These are phyloP conservation scores for Podila verticillata DNA, from an alignment of 192 early-diverging fungal genomes.

Conservation along the genomic window DNA sequence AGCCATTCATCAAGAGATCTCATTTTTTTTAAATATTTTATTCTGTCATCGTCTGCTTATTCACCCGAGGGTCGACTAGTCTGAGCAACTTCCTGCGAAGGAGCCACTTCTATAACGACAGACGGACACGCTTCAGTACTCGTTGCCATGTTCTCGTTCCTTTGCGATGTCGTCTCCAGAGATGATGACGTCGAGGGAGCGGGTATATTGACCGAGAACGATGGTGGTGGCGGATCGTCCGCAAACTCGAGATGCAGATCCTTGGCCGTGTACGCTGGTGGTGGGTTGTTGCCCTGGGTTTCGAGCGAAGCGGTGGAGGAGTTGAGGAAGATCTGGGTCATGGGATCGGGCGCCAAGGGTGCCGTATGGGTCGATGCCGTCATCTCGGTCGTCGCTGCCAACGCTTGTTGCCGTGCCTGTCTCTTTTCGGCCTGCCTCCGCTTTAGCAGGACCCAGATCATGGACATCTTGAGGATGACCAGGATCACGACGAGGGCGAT, in stretches of 20 bases:
- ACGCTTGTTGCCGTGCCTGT: background rate
- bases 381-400: background rate
- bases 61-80: too few relatives aligned
- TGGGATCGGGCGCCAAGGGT: background rate
- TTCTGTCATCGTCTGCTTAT: too few relatives aligned
- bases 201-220: constrained; percentile 1
- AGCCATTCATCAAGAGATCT: too few relatives aligned
- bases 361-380: background rate
- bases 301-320: background rate
- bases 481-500: constrained; percentile 3
- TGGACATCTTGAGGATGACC: background rate
- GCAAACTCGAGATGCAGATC: constrained; percentile 16
- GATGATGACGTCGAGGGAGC: background rate
- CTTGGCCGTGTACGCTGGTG: constrained; percentile 2
- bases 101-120: too few relatives aligned
- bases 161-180: too few relatives aligned
- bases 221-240: constrained; percentile 6
- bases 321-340: constrained; percentile 8
- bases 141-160: too few relatives aligned
- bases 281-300: background rate
- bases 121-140: too few relatives aligned
- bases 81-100: too few relatives aligned
- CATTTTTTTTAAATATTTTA: too few relatives aligned
- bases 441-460: background rate
- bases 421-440: background rate